phyloP scores from a whole-genome alignment of 495 filamentous ascomycete genomes.

The Lentithecium fluviatile region DNA sequence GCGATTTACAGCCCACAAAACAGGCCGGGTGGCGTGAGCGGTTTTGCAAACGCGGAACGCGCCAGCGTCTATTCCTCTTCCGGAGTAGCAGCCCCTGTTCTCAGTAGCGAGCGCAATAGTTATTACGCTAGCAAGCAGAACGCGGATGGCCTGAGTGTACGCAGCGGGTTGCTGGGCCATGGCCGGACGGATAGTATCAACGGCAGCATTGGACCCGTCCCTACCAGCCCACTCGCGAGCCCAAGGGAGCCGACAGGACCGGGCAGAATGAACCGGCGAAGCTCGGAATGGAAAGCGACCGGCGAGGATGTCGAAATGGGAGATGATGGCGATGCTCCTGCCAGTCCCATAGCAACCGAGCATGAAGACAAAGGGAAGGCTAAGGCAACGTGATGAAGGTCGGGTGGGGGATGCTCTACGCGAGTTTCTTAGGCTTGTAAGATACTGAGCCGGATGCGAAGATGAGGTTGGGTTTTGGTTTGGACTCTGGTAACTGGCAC shows the following conservation, averaged over 20 bases:
- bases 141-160: constrained; percentile 71
- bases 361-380: constrained; percentile 19
- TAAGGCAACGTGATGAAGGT: background rate
- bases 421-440: background rate
- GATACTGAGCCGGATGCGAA: too few relatives aligned
- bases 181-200: constrained; percentile 76
- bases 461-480: background rate
- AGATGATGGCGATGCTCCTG: constrained; percentile 8
- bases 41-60: constrained; percentile 69
- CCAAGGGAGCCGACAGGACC: constrained; percentile 49
- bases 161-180: constrained; percentile 75
- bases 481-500: background rate
- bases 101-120: constrained; percentile 74
- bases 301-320: constrained; percentile 46
- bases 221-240: constrained; percentile 60
- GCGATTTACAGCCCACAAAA: constrained; percentile 38
- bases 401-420: background rate
- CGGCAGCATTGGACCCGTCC: constrained; percentile 65
- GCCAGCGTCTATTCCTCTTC: constrained; percentile 84
- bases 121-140: constrained; percentile 71
- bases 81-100: constrained; percentile 59
- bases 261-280: constrained; percentile 58
- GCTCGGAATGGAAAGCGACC: constrained; percentile 63
- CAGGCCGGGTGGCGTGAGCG: constrained; percentile 56
- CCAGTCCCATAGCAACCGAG: constrained; percentile 1